phyloP scores from a whole-genome alignment of 2,329 filamentous ascomycete species.

The Claviceps cyperi region DNA sequence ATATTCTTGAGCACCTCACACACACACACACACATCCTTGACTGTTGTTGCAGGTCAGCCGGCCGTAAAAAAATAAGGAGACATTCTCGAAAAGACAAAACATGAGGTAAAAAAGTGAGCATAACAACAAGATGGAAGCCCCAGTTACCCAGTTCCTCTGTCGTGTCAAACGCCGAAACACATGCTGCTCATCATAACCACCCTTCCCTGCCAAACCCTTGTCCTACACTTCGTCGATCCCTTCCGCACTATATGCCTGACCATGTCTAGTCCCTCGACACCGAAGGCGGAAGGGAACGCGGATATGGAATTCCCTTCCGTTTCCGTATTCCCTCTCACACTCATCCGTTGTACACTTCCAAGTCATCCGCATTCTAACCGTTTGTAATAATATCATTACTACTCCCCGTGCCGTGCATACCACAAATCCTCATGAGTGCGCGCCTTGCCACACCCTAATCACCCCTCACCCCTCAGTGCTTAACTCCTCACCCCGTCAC shows the following conservation, averaged over 20 bases:
- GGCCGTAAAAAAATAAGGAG: background rate
- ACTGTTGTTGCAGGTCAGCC: background rate
- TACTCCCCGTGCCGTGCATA: too few species aligned
- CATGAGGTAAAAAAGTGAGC: too few species aligned
- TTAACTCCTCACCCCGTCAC: too few species aligned
- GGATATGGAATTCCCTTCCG: too few species aligned
- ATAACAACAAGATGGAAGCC: background rate
- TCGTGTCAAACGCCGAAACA: slow-evolving; percentile 1
- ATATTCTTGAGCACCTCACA: background rate
- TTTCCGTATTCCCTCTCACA: background rate
- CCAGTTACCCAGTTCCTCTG: background rate
- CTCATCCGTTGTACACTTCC: background rate
- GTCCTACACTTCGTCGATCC: too few species aligned
- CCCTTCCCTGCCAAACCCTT: too few species aligned
- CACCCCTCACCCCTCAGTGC: slow-evolving; percentile 18
- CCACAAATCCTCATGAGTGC: too few species aligned
- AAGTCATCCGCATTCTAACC: too few species aligned
- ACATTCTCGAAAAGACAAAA: background rate
- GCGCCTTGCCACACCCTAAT: too few species aligned
- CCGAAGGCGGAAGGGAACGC: background rate
- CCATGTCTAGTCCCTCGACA: background rate
- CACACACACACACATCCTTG: background rate
- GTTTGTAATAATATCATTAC: too few species aligned
- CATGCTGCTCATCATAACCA: slow-evolving; percentile 1
- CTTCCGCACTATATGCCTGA: too few species aligned